These are phyloP conservation scores for Rachicladosporium sp. DNA, from an alignment of 2,329 filamentous ascomycete genomes.

Conservation along the genomic window DNA sequence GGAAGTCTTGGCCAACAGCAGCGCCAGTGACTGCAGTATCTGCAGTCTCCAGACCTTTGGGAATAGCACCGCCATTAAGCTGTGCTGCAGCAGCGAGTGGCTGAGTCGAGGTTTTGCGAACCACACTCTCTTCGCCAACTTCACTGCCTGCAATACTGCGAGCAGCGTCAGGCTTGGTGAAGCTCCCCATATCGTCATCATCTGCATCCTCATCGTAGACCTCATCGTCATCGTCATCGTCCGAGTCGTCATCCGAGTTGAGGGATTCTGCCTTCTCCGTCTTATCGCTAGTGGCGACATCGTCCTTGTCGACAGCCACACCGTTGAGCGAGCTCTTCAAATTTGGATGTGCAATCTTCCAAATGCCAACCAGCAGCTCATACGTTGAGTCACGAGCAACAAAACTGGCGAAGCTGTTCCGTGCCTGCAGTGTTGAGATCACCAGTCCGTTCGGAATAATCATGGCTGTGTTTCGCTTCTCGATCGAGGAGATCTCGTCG, in stretches of 20 bases:
- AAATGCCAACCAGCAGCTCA: background rate
- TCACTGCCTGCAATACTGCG: background rate
- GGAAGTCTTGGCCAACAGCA: conserved; percentile 52
- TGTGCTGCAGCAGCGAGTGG: conserved; percentile 26
- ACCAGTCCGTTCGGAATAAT: conserved; percentile 96
- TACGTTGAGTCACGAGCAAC: conserved; percentile 29
- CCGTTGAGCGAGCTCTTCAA: conserved; percentile 86
- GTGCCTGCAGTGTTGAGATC: conserved; percentile 88
- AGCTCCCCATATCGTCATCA: background rate
- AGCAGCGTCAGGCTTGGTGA: background rate
- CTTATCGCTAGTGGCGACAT: conserved; percentile 65
- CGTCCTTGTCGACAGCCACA: conserved; percentile 30
- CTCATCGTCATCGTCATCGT: background rate
- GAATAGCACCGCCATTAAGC: conserved; percentile 23
- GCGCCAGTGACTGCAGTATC: conserved; percentile 30
- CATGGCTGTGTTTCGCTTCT: conserved; percentile 90
- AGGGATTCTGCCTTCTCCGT: conserved; percentile 69
- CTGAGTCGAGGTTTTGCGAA: conserved; percentile 59
- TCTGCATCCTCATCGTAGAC: conserved; percentile 1
- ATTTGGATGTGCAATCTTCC: conserved; percentile 21
- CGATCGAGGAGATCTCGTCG: conserved; percentile 91
- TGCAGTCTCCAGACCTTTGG: conserved; percentile 18
- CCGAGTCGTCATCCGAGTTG: conserved; percentile 15
- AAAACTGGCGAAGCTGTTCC: conserved; percentile 91
- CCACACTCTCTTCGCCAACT: conserved; percentile 33